phyloP scores from a whole-genome alignment of 1,139 yeast genomes.

The Suhomyces terraborum region DNA sequence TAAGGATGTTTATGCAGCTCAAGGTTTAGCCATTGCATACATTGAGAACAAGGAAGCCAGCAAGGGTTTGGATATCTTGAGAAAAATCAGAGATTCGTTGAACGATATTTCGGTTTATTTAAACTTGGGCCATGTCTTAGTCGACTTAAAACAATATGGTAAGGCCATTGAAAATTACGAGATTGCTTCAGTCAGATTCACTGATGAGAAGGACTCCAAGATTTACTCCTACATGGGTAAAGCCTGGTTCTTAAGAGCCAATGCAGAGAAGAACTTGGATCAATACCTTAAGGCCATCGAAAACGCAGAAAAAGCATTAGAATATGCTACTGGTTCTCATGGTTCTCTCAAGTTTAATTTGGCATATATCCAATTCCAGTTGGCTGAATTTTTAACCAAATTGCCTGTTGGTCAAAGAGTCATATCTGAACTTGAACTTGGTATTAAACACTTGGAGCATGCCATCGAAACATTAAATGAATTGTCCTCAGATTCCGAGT shows the following conservation, averaged over 20 bases:
- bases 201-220: constrained; percentile 63
- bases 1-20: constrained; percentile 92
- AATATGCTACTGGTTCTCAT: constrained; percentile 34
- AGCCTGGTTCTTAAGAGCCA: constrained; percentile 87
- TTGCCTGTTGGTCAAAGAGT: constrained; percentile 61
- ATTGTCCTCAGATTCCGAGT: constrained; percentile 54
- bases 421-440: constrained; percentile 59
- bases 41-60: constrained; percentile 82
- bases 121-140: constrained; percentile 84
- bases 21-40: constrained; percentile 91
- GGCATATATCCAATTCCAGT: constrained; percentile 82
- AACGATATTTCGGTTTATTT: constrained; percentile 81
- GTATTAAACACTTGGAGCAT: constrained; percentile 57
- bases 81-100: constrained; percentile 88
- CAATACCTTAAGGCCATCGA: constrained; percentile 64
- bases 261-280: constrained; percentile 62
- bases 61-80: constrained; percentile 80
- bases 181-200: constrained; percentile 68
- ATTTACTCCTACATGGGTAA: constrained; percentile 76
- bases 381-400: constrained; percentile 80
- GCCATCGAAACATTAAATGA: constrained; percentile 65
- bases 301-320: constrained; percentile 61
- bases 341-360: constrained; percentile 70
- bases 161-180: constrained; percentile 91
- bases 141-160: constrained; percentile 78